Evolutionary conservation across 176 grass and related monocot genomes (phyloP).

Genomic region (Thinopyrum elongatum): DNA sequence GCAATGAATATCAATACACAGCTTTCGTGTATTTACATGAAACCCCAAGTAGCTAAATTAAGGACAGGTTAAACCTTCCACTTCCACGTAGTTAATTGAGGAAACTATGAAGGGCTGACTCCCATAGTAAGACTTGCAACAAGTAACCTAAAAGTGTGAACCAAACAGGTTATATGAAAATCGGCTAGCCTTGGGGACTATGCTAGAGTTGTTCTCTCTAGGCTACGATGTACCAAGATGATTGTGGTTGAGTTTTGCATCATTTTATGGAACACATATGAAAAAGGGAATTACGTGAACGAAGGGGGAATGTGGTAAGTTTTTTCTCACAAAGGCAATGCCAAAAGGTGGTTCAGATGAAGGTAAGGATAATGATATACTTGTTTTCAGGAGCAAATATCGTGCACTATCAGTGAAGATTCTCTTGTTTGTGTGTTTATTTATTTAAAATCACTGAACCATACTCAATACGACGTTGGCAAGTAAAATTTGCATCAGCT

Average conservation of each 20-base stretch:
- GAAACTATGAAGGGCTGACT: neutral
- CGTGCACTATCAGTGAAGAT: constrained; percentile 67
- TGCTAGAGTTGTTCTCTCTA: neutral
- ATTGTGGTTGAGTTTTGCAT: constrained; percentile 1
- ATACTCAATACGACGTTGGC: constrained; percentile 63
- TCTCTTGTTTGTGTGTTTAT: constrained; percentile 80
- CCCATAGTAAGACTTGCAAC: neutral
- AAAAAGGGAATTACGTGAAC: neutral
- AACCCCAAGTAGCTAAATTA: neutral
- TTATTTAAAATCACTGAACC: constrained; percentile 79
- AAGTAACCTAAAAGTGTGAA: neutral
- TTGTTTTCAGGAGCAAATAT: constrained; percentile 6
- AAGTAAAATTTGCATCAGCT: constrained; percentile 34
- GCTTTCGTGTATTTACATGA: neutral
- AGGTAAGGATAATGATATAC: constrained; percentile 31
- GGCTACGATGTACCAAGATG: neutral
- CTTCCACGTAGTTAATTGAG: neutral
- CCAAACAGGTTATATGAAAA: constrained; percentile 11
- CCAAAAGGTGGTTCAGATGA: constrained; percentile 1
- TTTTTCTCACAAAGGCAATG: neutral
- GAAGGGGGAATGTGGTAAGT: neutral
- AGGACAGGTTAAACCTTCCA: neutral
- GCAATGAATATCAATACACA: neutral
- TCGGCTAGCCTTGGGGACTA: neutral
- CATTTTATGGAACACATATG: neutral